Evolutionary conservation across 139 green algal species (phyloP).

Genomic region (Chlorella sp.): DNA sequence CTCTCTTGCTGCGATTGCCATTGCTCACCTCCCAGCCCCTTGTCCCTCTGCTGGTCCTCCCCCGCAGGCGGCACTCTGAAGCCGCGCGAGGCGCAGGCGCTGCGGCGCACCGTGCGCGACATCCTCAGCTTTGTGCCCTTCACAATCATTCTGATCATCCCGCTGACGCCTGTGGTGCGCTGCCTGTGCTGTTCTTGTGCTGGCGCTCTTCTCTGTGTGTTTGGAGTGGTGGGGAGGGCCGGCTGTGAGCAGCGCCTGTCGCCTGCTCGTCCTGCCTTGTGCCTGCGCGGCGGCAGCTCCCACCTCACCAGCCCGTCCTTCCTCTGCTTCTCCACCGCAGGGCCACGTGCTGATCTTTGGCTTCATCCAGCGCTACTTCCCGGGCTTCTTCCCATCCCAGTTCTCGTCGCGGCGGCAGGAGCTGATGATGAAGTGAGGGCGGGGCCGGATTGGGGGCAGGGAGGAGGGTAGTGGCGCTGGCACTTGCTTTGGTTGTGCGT

Average conservation of each 20-base stretch:
- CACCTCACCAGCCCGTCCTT: background rate
- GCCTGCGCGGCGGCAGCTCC: too few relatives aligned
- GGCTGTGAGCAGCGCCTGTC: too few relatives aligned
- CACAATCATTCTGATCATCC: conserved; percentile 97
- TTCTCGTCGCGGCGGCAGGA: conserved; percentile 92
- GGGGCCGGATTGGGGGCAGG: background rate
- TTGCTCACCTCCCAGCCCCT: background rate
- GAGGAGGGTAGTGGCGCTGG: too few relatives aligned
- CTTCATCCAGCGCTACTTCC: conserved; percentile 98
- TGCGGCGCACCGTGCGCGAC: conserved; percentile 93
- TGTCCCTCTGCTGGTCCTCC: background rate
- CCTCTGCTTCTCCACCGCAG: background rate
- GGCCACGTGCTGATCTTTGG: conserved; percentile 98
- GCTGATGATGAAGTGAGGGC: conserved; percentile 64
- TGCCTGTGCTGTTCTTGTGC: too few relatives aligned
- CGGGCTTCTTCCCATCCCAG: conserved; percentile 95
- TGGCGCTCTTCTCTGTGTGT: background rate
- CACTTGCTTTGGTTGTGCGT: too few relatives aligned
- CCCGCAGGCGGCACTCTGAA: conserved; percentile 84
- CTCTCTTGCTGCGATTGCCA: background rate
- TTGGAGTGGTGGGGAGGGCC: too few relatives aligned
- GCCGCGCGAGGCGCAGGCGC: conserved; percentile 88
- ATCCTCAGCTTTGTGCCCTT: conserved; percentile 97
- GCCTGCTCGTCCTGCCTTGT: too few relatives aligned
- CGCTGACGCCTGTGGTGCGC: conserved; percentile 87